Evolutionary conservation across 2,329 filamentous ascomycete species (phyloP), one percentile per base, ranked within the genome.

Genomic region (Metarhizium album): DNA sequence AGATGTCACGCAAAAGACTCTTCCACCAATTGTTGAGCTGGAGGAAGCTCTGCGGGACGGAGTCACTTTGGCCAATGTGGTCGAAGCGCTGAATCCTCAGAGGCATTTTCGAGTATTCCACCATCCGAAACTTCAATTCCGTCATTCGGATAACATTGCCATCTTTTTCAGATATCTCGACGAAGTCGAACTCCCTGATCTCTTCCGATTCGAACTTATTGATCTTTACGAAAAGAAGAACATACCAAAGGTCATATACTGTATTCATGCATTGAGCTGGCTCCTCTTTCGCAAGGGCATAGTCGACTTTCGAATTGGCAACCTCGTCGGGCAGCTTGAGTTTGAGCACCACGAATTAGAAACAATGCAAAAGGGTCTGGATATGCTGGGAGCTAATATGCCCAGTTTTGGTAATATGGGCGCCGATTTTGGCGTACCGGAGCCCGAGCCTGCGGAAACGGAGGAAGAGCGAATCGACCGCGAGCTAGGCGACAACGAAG

Each of bases 151-250:
- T 76, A 98, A 98, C 58, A 96, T 97, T 56, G 91, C 90, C 42
- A 80, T 93, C 46, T 98, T 98, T 72, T 97, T 97, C 70, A 83
- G 87, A 52, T 95, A 95, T 57, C 77, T 98, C 1, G 87, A 91
- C 56, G 88, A 96, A 54, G 83, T 96, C 8, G 87, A 95, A 61
- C 74, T 98, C 3, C 93, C 93, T 1, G 94, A 98, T 60, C 78
- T 98, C 18, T 98, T 98, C 67, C 83, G 91, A 52, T 98, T 98
- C 66, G 93, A 98, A 66, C 76, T 97, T 45, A 95, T 97, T 56
- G 93, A 98, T 68, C 72, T 98, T 13, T 98, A 98, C 72, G 94
- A 98, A 69, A 98, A 97, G 75, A 98, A 98, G 71, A 98, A 98
- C 61, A 94, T 97, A 1, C 93, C 93, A 3, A 98, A 97, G 67